phyloP scores from a whole-genome alignment of 2,329 filamentous ascomycete species.

The Akanthomyces muscarius region DNA sequence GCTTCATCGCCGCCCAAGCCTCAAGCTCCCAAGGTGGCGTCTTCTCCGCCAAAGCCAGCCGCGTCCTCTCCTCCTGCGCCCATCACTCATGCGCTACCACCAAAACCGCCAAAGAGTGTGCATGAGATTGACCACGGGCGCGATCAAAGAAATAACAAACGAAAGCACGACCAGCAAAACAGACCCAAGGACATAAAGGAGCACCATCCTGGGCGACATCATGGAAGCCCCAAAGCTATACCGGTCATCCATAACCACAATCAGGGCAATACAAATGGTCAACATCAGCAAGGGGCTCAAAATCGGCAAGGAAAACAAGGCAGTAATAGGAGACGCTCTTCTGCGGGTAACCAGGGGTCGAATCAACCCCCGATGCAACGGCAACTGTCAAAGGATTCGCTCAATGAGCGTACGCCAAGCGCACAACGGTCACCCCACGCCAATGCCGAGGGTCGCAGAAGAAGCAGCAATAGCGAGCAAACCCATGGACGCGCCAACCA shows the following conservation, averaged over 20 bases:
- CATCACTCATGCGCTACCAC: constrained; percentile 5
- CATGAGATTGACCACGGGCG: constrained; percentile 8
- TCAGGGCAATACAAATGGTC: neutral
- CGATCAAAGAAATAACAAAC: constrained; percentile 14
- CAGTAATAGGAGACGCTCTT: neutral
- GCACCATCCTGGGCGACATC: constrained; percentile 12
- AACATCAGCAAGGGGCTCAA: neutral
- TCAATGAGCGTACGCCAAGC: neutral
- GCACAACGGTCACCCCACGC: neutral
- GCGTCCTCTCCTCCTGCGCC: neutral
- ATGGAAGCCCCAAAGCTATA: neutral
- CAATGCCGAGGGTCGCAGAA: neutral
- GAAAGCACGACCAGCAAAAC: constrained; percentile 14
- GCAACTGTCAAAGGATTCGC: constrained; percentile 2
- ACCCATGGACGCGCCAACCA: neutral
- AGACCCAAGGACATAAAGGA: constrained; percentile 13
- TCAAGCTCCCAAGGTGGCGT: neutral
- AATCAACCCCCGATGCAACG: constrained; percentile 2
- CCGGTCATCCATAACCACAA: neutral
- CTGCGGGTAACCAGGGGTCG: constrained; percentile 1
- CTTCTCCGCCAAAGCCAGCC: constrained; percentile 1
- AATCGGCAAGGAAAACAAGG: neutral
- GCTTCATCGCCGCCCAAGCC: constrained; percentile 10
- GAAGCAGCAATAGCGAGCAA: constrained; percentile 5
- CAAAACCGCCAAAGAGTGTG: constrained; percentile 17